Conservation (phyloP, 805 yeast genomes). For the Naumovozyma baii region DNA sequence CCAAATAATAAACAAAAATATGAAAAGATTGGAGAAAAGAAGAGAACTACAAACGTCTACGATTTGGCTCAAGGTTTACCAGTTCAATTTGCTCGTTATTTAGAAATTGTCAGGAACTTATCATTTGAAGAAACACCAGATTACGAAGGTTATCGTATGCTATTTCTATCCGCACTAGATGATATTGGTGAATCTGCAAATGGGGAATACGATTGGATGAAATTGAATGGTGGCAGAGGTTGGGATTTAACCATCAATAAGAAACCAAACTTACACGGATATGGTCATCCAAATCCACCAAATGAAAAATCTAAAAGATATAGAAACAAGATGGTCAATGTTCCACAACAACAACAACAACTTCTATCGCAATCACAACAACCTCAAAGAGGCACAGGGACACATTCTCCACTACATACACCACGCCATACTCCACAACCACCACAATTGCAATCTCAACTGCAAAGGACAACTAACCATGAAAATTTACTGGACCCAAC, state of each 20-base stretch:
- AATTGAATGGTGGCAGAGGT: conserved; percentile 86
- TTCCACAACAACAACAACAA: conserved; percentile 20
- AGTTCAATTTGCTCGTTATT: conserved; percentile 83
- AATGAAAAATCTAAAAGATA: conserved; percentile 34
- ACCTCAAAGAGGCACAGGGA: conserved; percentile 17
- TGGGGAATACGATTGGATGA: conserved; percentile 97
- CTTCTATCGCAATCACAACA: conserved; percentile 20
- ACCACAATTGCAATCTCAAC: conserved; percentile 9
- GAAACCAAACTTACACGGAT: conserved; percentile 90
- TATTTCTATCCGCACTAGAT: conserved; percentile 69
- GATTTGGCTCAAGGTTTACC: conserved; percentile 88
- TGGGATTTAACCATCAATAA: conserved; percentile 88
- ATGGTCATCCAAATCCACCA: conserved; percentile 89
- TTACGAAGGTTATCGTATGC: conserved; percentile 72
- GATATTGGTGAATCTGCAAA: conserved; percentile 65
- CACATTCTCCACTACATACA: conserved; percentile 7
- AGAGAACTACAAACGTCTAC: conserved; percentile 76
- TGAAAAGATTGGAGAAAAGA: conserved; percentile 94
- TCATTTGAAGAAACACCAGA: conserved; percentile 92
- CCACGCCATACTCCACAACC: conserved; percentile 6
- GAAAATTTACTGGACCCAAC: conserved; percentile 34
- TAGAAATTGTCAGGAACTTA: conserved; percentile 78
- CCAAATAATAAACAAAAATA: conserved; percentile 96
- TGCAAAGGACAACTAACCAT: conserved; percentile 12
- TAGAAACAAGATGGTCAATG: conserved; percentile 10